Evolutionary conservation across 371 early-diverging fungal genomes (phyloP), one percentile per base, ranked within the genome.

Genomic region (Mortierella sp.): DNA sequence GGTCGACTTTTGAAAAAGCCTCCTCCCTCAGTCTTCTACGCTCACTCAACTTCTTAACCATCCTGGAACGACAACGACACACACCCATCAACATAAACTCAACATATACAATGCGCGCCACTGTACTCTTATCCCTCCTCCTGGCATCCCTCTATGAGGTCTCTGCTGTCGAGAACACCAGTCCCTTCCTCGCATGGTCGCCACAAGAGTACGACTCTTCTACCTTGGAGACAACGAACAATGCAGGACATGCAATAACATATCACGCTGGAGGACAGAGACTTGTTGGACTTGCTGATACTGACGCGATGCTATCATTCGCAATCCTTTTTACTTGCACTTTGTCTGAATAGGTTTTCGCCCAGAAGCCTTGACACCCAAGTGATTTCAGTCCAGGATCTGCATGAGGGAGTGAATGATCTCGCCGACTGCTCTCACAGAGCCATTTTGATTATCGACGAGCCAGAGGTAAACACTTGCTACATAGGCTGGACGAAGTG

Each of bases 151-250:
- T 82, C 29, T 85, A 79, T 60, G 72, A 79, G 77, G 86, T 85
- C n/a, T 78, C 86, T 16, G 86, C 82, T n/a, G 54, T 82, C 48
- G 86, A 85, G 71, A 78, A 79, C 56, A 82, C 86, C 7, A 44
- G 79, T 6, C 86, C 86, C 1, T 85, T 85, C 79, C 73, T 85
- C 18, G 86, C 86, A 32, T 85, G 82, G 79, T 85, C 86, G 8
- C 82, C 86, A n/a, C 79, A 79, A 68, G 77, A 76, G 86, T 85
- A 85, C 75, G 24, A 11, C 24, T 54, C 32, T 21, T 5, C 24
- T 43, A 21, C n/a, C n/a, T 24, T 29, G 18, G 11, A 35, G 35
- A 21, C 5, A 5, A 18, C 51, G 21, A 11, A 70, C 27, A 51
- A 56, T 58, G 18, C 46, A 68, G 11, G 38, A n/a, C 54, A 73